phyloP scores from a whole-genome alignment of 176 grass and related monocot genomes.

The Ananas comosus region DNA sequence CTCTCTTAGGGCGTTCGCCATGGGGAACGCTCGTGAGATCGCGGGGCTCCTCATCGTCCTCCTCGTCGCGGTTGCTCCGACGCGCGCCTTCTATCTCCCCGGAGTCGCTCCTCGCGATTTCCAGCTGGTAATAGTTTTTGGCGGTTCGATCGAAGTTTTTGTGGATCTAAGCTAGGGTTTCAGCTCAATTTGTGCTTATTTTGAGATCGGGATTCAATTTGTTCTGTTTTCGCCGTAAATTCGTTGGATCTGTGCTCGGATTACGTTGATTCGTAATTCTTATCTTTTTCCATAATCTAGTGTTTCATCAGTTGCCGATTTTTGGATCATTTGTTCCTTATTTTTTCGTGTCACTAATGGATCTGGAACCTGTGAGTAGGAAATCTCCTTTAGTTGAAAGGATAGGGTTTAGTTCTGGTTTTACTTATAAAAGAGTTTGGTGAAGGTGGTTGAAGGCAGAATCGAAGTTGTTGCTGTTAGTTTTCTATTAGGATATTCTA shows the following conservation, averaged over 20 bases:
- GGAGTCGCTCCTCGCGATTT: slow-evolving; percentile 43
- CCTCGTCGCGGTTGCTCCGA: slow-evolving; percentile 12
- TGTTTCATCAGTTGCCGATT: background rate
- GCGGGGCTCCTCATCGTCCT: slow-evolving; percentile 4
- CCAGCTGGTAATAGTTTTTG: slow-evolving; percentile 26
- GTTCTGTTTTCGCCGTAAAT: slow-evolving; percentile 4
- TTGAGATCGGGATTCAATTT: slow-evolving; percentile 10
- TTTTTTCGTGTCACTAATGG: background rate
- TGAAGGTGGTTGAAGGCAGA: too few relatives aligned
- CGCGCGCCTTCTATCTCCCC: slow-evolving; percentile 36
- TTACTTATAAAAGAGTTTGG: too few relatives aligned
- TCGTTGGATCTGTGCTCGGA: background rate
- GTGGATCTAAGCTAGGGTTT: slow-evolving; percentile 21
- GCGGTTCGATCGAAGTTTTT: slow-evolving; percentile 1
- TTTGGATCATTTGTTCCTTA: background rate
- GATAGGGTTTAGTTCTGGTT: too few relatives aligned
- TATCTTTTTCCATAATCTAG: background rate
- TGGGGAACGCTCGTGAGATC: slow-evolving; percentile 22
- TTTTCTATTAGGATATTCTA: too few relatives aligned
- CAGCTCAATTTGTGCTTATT: slow-evolving; percentile 12
- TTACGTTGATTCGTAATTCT: background rate
- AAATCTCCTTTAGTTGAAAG: too few relatives aligned
- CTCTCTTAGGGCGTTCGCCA: background rate
- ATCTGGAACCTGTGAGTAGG: too few relatives aligned
- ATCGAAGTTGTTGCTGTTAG: too few relatives aligned